Evolutionary conservation across 2,329 filamentous ascomycete species (phyloP).

Genomic region (Ilyonectria destructans): DNA sequence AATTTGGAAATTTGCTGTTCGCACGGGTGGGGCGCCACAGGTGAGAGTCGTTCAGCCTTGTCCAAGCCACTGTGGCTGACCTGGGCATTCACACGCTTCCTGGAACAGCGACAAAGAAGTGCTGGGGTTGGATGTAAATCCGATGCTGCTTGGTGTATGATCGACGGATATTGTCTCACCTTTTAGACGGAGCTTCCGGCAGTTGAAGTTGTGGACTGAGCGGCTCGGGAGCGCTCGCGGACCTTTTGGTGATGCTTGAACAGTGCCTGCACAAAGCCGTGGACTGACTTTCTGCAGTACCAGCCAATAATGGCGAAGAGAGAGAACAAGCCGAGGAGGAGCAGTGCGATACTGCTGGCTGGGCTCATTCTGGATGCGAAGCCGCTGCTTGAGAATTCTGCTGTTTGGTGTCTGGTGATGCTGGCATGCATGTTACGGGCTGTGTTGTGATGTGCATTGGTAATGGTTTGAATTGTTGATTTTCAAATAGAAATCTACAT

Average conservation of each 20-base stretch:
- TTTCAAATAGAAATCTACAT: not conserved
- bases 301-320: slow-evolving; percentile 51
- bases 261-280: slow-evolving; percentile 51
- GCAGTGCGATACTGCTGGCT: slow-evolving; percentile 51
- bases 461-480: not conserved
- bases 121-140: not conserved
- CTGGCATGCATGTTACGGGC: not conserved
- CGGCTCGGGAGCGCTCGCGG: slow-evolving; percentile 10
- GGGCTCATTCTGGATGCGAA: slow-evolving; percentile 47
- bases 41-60: slow-evolving; percentile 42
- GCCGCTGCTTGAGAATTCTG: not conserved
- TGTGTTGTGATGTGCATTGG: not conserved
- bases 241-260: slow-evolving; percentile 40
- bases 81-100: not conserved
- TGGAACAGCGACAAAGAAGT: not conserved
- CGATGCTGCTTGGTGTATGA: not conserved
- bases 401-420: not conserved
- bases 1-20: slow-evolving; percentile 45
- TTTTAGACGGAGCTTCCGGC: slow-evolving; percentile 36
- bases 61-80: slow-evolving; percentile 41
- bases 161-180: slow-evolving; percentile 1
- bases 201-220: slow-evolving; percentile 29
- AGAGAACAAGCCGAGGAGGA: slow-evolving; percentile 52
- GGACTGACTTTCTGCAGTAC: slow-evolving; percentile 50
- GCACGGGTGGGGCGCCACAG: slow-evolving; percentile 30